A percentile compares a stretch with the other conserved stretches of the same genome.
Evolutionary conservation across 768 basidiomycete species (phyloP).

Genomic region (Phallus indusiatus): DNA sequence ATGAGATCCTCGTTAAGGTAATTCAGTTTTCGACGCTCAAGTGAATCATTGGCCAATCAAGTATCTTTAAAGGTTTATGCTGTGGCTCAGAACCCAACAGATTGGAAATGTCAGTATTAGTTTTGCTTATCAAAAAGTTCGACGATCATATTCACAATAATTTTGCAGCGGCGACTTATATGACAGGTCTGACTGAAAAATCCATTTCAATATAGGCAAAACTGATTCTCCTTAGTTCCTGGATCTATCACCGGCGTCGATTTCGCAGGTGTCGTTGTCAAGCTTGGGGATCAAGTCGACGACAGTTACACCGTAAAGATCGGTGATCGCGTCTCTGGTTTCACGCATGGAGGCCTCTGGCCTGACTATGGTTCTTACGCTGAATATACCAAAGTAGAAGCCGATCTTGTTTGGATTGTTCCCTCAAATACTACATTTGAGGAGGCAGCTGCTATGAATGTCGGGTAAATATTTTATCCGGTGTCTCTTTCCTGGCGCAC

Average conservation of each 20-base stretch:
- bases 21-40: background rate
- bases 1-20: constrained; percentile 1
- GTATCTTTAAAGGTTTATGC: background rate
- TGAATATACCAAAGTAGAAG: constrained; percentile 1
- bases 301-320: background rate
- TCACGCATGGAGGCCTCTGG: background rate
- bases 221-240: background rate
- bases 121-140: background rate
- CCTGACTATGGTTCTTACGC: background rate
- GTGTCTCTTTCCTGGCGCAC: too few relatives aligned
- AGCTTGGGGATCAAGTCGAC: background rate
- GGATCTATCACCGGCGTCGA: background rate
- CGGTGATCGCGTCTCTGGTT: constrained; percentile 3
- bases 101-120: constrained; percentile 5
- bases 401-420: constrained; percentile 4
- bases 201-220: background rate
- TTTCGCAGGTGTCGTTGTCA: constrained; percentile 2
- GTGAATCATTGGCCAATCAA: background rate
- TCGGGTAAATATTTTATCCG: background rate
- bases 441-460: constrained; percentile 1
- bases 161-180: background rate
- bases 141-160: too few relatives aligned
- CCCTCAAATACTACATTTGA: background rate
- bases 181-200: background rate
- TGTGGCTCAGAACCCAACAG: background rate